Evolutionary conservation across 352 stramenopile genomes (phyloP), one percentile per base, ranked within the genome.

Genomic region (Globisporangium sylvaticum): DNA sequence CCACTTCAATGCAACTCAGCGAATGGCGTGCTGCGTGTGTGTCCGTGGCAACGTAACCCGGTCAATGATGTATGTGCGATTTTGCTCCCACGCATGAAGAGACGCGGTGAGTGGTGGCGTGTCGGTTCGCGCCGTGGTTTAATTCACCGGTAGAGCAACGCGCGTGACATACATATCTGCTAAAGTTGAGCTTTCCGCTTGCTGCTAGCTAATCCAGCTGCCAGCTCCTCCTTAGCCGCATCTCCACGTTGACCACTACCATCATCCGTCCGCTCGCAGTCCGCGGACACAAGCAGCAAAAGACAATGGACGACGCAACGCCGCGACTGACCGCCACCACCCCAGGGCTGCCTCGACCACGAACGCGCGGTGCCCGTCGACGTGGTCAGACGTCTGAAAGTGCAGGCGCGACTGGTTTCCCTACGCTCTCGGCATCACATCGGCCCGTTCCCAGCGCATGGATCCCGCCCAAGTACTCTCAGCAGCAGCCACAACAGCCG

Each of bases 351-450:
- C 68, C 68, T 20, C 74, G 76, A 8, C 72, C 78, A 15, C 42
- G 67, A 14, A 82, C 74, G 3, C 74, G 72, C 12, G 73, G 69
- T 1, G 78, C 78, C 14, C 78, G 78, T 0, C 72, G 78, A 0
- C 71, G 76, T 12, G 66, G 55, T 2, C 50, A 68, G 18, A 27
- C 20, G 3, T 39, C 60, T 0, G 55, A 34, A 7, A 37, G 22
- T 27, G 29, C 29, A 54, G 34, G 58, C 5, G n/a, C 64, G 7
- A 62, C 56, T 10, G 65, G 70, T 10, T 77, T 79, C n/a, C 56
- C 69, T 25, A 8, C 55, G 2, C 58, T 79, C 4, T 42, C 39
- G 22, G 18, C 27, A 29, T n/a, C 57, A 37, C 52, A 65, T 52
- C 54, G 53, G 20, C 18, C 50, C 22, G 54, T 58, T 14, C 39